phyloP scores from a whole-genome alignment of 2,329 filamentous ascomycete genomes.

The Fusarium scirpi region DNA sequence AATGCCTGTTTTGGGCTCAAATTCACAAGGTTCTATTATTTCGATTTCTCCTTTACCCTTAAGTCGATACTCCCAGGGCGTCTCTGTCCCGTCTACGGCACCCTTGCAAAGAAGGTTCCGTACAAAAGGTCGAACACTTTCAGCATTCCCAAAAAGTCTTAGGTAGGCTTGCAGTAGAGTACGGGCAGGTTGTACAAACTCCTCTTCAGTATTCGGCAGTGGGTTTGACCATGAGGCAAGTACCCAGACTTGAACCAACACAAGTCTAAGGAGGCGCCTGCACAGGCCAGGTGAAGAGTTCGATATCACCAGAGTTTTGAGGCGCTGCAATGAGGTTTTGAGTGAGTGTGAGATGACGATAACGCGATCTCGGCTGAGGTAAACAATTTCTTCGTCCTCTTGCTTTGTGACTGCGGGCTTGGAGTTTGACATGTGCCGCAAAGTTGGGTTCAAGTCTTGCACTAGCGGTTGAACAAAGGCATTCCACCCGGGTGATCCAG shows the following conservation, averaged over 20 bases:
- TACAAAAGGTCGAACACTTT: constrained; percentile 63
- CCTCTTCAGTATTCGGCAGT: constrained; percentile 50
- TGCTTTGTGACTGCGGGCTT: constrained; percentile 34
- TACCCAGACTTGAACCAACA: constrained; percentile 73
- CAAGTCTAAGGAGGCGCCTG: constrained; percentile 68
- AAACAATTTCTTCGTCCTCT: constrained; percentile 56
- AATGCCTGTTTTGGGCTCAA: constrained; percentile 18
- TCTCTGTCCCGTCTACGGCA: constrained; percentile 47
- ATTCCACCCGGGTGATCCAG: constrained; percentile 71
- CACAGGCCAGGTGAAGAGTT: constrained; percentile 76
- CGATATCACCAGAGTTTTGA: constrained; percentile 68
- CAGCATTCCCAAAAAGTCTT: constrained; percentile 64
- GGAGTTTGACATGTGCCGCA: constrained; percentile 20
- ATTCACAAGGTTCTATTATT: constrained; percentile 54
- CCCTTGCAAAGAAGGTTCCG: constrained; percentile 69
- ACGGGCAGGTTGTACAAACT: constrained; percentile 60
- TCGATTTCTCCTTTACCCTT: constrained; percentile 63
- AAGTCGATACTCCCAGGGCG: constrained; percentile 66
- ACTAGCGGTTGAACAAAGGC: constrained; percentile 71
- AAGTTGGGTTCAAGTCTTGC: constrained; percentile 61
- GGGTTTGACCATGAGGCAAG: constrained; percentile 64
- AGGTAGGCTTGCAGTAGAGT: constrained; percentile 69
- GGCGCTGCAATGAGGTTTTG: constrained; percentile 63
- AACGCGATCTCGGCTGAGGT: constrained; percentile 58
- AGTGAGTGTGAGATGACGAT: constrained; percentile 63